Evolutionary conservation across 1,139 yeast species (phyloP).

Genomic region (Pichia sorboxylosa): DNA sequence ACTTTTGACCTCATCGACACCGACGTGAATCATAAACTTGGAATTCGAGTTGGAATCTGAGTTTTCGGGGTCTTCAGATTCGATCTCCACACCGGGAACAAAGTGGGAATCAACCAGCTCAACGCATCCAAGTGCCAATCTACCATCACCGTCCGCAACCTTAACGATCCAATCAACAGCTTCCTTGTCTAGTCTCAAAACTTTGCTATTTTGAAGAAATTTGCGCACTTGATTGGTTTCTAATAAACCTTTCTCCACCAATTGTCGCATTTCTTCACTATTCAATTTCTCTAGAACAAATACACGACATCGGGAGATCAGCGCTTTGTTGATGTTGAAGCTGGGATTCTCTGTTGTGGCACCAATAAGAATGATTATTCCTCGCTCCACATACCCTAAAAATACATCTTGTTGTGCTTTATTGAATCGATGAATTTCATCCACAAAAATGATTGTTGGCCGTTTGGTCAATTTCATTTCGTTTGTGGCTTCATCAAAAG

Average conservation of each 20-base stretch:
- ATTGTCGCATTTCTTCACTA: conserved; percentile 40
- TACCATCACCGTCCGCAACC: conserved; percentile 81
- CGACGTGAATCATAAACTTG: conserved; percentile 16
- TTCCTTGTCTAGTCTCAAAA: conserved; percentile 40
- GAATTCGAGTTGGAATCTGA: not conserved
- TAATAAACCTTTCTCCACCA: conserved; percentile 53
- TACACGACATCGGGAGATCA: conserved; percentile 79
- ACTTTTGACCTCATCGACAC: conserved; percentile 25
- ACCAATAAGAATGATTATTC: conserved; percentile 62
- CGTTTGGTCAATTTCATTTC: conserved; percentile 56
- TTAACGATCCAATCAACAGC: conserved; percentile 62
- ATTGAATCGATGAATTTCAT: conserved; percentile 87
- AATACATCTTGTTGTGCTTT: conserved; percentile 84
- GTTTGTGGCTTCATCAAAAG: conserved; percentile 63
- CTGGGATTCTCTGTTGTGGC: conserved; percentile 98
- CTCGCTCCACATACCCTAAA: conserved; percentile 61
- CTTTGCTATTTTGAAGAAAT: conserved; percentile 25
- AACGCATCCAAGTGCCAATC: conserved; percentile 67
- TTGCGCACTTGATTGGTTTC: conserved; percentile 50
- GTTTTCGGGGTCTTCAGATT: conserved; percentile 3
- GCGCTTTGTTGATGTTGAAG: conserved; percentile 77
- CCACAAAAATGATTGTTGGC: conserved; percentile 71
- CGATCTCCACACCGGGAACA: not conserved
- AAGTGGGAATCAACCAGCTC: conserved; percentile 43
- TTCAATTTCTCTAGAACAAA: conserved; percentile 63